Evolutionary conservation across 2,329 filamentous ascomycete species (phyloP).

Genomic region (Pseudocercospora eumusae): DNA sequence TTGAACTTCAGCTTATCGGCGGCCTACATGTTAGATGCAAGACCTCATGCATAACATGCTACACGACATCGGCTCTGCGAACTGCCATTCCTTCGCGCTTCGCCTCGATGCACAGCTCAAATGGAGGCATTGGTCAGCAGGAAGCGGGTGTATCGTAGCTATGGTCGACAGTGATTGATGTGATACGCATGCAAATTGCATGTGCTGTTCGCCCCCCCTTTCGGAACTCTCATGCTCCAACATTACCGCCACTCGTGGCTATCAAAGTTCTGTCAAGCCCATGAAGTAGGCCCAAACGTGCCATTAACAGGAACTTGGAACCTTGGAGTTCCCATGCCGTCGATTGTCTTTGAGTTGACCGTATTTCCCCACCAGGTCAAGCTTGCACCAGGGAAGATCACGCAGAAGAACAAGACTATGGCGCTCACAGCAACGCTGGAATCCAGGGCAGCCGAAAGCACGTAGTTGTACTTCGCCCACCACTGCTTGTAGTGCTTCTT

Average conservation of each 20-base stretch:
- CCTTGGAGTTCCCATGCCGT: slow-evolving; percentile 4
- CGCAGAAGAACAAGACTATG: slow-evolving; percentile 1
- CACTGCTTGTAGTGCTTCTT: slow-evolving; percentile 1
- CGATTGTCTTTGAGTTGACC: slow-evolving; percentile 2
- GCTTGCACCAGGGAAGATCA: slow-evolving; percentile 5
- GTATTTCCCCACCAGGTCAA: slow-evolving; percentile 10
- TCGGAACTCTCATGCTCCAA: too few relatives aligned
- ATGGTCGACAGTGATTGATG: too few relatives aligned
- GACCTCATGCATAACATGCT: background rate
- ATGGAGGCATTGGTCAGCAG: background rate
- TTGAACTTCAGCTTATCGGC: background rate
- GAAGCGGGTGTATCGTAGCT: too few relatives aligned
- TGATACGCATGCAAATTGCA: too few relatives aligned
- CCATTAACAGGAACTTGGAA: background rate
- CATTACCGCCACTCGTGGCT: too few relatives aligned
- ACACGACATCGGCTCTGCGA: background rate
- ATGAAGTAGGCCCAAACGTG: slow-evolving; percentile 5
- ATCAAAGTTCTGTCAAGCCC: background rate
- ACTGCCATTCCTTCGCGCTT: background rate
- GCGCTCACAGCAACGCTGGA: slow-evolving; percentile 6
- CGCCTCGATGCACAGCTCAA: background rate
- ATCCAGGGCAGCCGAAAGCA: slow-evolving; percentile 5
- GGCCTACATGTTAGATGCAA: too few relatives aligned
- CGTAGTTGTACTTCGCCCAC: slow-evolving; percentile 15
- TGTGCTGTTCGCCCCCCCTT: too few relatives aligned